Conservation (phyloP, 768 basidiomycete genomes). For the Tricholoma bakamatsutake region DNA sequence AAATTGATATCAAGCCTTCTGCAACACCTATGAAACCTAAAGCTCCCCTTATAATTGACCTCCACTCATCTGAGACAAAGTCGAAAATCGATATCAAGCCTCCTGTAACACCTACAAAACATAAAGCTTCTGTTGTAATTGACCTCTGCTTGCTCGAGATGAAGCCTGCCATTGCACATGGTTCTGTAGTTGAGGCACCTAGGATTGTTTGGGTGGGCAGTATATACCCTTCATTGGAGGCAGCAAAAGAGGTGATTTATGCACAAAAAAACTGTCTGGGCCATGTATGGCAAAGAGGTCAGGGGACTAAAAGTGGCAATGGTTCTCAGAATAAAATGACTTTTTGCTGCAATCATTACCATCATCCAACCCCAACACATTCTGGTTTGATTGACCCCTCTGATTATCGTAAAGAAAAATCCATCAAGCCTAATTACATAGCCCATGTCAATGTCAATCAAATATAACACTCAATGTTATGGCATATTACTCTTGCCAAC, state of each 20-base stretch:
- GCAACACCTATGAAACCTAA: too few relatives aligned
- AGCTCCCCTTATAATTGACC: too few relatives aligned
- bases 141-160: neutral
- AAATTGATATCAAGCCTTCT: too few relatives aligned
- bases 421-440: slow-evolving; percentile 13
- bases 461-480: slow-evolving; percentile 7
- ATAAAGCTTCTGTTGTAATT: neutral
- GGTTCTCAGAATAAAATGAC: slow-evolving; percentile 12
- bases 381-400: slow-evolving; percentile 13
- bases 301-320: slow-evolving; percentile 10
- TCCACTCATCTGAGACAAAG: too few relatives aligned
- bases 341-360: slow-evolving; percentile 15
- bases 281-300: slow-evolving; percentile 13
- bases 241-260: slow-evolving; percentile 12
- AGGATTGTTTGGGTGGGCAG: slow-evolving; percentile 1
- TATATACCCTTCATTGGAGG: slow-evolving; percentile 2
- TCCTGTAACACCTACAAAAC: slow-evolving; percentile 1
- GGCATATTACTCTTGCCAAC: slow-evolving; percentile 12
- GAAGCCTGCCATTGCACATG: neutral
- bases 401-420: slow-evolving; percentile 14
- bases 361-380: slow-evolving; percentile 6
- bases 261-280: slow-evolving; percentile 7
- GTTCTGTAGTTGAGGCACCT: neutral
- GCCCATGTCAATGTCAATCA: slow-evolving; percentile 20
- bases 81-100: neutral